These are phyloP conservation scores for Daldinia decipiens DNA, from an alignment of 495 filamentous ascomycete species.

Conservation along the genomic window DNA sequence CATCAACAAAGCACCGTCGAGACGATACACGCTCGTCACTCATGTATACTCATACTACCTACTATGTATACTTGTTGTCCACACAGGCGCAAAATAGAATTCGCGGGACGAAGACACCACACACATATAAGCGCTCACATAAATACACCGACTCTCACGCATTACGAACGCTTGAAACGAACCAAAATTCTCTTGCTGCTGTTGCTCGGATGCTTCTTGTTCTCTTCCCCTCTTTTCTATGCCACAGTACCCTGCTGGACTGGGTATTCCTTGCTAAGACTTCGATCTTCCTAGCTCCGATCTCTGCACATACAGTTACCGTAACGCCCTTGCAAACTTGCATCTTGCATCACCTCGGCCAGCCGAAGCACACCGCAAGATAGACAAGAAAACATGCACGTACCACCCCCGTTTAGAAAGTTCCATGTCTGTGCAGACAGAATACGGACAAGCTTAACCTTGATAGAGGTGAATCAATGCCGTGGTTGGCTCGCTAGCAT, in stretches of 20 bases:
- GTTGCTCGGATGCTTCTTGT: slow-evolving; percentile 26
- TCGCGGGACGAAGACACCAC: slow-evolving; percentile 24
- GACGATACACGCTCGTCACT: slow-evolving; percentile 7
- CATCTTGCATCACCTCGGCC: slow-evolving; percentile 40
- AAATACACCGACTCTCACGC: slow-evolving; percentile 21
- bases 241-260: slow-evolving; percentile 21
- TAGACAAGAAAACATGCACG: slow-evolving; percentile 33
- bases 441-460: slow-evolving; percentile 32
- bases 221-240: slow-evolving; percentile 29
- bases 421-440: slow-evolving; percentile 20
- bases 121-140: slow-evolving; percentile 8
- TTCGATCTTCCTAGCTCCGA: slow-evolving; percentile 44
- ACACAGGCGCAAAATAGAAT: slow-evolving; percentile 25
- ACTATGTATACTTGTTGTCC: slow-evolving; percentile 25
- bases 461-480: slow-evolving; percentile 28
- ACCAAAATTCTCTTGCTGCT: slow-evolving; percentile 26
- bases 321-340: slow-evolving; percentile 39
- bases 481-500: slow-evolving; percentile 40
- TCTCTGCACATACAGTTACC: slow-evolving; percentile 36
- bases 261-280: slow-evolving; percentile 39
- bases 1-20: slow-evolving; percentile 35
- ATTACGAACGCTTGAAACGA: slow-evolving; percentile 26
- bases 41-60: slow-evolving; percentile 17
- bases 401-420: slow-evolving; percentile 21
- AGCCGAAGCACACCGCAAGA: slow-evolving; percentile 39